phyloP scores from a whole-genome alignment of 345 rosid species.

The Trapa incisa region DNA sequence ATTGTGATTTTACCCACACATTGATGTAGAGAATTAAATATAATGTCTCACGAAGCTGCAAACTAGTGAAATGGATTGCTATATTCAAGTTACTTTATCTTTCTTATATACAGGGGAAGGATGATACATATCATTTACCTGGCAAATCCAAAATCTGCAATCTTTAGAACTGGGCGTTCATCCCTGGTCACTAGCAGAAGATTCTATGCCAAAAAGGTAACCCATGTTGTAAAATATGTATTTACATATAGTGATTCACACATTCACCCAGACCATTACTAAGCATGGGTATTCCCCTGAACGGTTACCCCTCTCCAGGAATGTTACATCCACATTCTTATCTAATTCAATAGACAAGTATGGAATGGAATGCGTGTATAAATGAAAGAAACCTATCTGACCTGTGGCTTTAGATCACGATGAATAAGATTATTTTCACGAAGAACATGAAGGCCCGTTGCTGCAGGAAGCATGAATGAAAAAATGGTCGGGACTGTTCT shows the following conservation, averaged over 20 bases:
- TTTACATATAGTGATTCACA: background rate
- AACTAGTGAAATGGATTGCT: background rate
- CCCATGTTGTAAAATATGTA: conserved; percentile 14
- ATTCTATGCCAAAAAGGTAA: conserved; percentile 47
- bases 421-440: conserved; percentile 91
- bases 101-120: background rate
- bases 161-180: conserved; percentile 56
- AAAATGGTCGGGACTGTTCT: conserved; percentile 5
- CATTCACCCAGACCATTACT: background rate
- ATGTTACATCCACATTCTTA: background rate
- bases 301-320: background rate
- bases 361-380: background rate
- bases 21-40: background rate
- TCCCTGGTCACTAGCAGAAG: conserved; percentile 76
- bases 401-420: conserved; percentile 98
- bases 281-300: background rate
- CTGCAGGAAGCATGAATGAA: conserved; percentile 27
- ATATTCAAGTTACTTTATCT: background rate
- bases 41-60: background rate
- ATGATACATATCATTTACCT: conserved; percentile 33
- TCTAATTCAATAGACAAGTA: background rate
- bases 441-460: conserved; percentile 72
- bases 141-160: conserved; percentile 99
- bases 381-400: conserved; percentile 10
- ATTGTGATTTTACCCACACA: background rate